These are phyloP conservation scores for Pythium scleroteichum DNA, from an alignment of 352 stramenopile species.

Conservation along the genomic window DNA sequence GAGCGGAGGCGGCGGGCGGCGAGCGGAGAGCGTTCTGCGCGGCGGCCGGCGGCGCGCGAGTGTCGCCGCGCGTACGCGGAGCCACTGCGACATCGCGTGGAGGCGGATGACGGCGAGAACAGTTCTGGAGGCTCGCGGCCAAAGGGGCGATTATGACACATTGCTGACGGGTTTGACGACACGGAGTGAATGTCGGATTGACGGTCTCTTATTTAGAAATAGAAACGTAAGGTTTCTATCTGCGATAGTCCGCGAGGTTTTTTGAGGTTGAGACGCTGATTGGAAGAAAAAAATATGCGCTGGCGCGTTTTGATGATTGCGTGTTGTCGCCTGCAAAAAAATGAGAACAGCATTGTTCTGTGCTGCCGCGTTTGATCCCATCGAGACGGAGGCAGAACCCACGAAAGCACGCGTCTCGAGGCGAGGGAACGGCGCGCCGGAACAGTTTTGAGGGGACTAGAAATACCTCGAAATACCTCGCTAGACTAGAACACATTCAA, in stretches of 20 bases:
- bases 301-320: neutral
- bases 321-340: slow-evolving; percentile 6
- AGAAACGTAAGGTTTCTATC: slow-evolving; percentile 7
- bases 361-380: slow-evolving; percentile 1
- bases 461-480: neutral
- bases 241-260: slow-evolving; percentile 6
- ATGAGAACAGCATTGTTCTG: slow-evolving; percentile 9
- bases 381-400: neutral
- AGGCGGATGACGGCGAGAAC: neutral
- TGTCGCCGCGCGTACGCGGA: neutral
- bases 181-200: too few relatives aligned
- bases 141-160: neutral
- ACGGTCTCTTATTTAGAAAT: too few relatives aligned
- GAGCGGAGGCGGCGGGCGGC: neutral
- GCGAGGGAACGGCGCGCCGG: neutral
- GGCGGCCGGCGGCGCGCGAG: neutral
- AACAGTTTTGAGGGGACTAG: neutral
- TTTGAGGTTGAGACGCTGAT: neutral
- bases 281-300: slow-evolving; percentile 4
- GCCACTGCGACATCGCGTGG: neutral
- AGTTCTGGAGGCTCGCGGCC: neutral
- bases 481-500: neutral
- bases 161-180: too few relatives aligned
- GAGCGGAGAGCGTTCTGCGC: neutral
- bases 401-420: neutral